phyloP scores from a whole-genome alignment of 2,329 filamentous ascomycete genomes.

The Colletotrichum gloeosporioides region DNA sequence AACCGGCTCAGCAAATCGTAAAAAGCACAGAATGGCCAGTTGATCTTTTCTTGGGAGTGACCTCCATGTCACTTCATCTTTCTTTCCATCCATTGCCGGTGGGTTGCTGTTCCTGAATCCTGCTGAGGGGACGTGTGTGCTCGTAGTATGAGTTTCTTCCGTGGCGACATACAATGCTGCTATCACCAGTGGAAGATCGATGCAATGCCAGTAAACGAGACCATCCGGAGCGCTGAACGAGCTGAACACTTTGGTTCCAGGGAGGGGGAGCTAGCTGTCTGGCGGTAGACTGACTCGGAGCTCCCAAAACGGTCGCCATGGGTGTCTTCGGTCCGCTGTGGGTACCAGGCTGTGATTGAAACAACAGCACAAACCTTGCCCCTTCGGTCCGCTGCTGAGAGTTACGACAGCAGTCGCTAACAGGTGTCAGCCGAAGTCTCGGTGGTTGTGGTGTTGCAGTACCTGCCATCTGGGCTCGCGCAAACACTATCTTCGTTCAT shows the following conservation, averaged over 20 bases:
- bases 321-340: not conserved
- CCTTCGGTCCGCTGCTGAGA: not conserved
- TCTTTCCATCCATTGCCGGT: not conserved
- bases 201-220: not conserved
- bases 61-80: constrained; percentile 1
- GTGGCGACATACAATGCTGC: not conserved
- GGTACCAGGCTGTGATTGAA: not conserved
- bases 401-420: not conserved
- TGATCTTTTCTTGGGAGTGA: constrained; percentile 11
- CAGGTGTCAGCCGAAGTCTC: not conserved
- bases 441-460: not conserved
- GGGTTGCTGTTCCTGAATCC: not conserved
- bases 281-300: not conserved
- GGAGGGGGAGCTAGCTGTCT: not conserved
- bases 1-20: constrained; percentile 10
- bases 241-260: not conserved
- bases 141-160: not conserved
- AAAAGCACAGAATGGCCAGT: not conserved
- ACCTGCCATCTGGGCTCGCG: not conserved
- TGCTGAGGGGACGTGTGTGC: not conserved
- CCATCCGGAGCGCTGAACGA: not conserved
- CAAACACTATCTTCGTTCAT: not conserved
- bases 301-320: not conserved
- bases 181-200: not conserved
- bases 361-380: not conserved